Base-by-base conservation (phyloP, 257 asterid genomes). In the Solanum phureja region DNA sequence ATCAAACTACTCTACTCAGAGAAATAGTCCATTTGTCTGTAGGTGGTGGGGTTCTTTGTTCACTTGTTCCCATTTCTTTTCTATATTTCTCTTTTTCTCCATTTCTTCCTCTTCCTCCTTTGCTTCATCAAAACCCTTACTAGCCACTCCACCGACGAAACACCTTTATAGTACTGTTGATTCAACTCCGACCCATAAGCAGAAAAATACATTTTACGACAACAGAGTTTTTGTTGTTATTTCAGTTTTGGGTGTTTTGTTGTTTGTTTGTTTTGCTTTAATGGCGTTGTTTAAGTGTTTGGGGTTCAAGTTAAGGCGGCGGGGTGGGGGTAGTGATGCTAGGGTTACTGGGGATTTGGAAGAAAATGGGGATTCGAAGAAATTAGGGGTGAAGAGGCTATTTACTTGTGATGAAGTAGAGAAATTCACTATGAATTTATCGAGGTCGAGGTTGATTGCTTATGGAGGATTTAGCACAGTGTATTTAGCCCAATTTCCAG, bases 401-500 rank as follows among this genome's bases (percentile, higher is more conserved):
- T 88, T 86, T 16, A 82, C 89, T 16, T 91, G 97, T 94, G 91
- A 89, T 12, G 92, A 95, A 14, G 86, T 95, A 27, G 75, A 90
- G 87, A 91, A 49, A 27, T 64, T 86, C 38, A 93, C 94, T 4
- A 84, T 83, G 88, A 84, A 90, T 81, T 94, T 95, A 38, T 90
- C 86, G 23, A 18, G 68, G 74, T 88, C 95, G 31, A 4, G 82
- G 23, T 92, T 93, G 66, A 91, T 95, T 24, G 98, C 97, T 2
- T 90, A 89, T 27, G 98, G 98, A 35, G 98, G 98, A 2, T 94
- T 93, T 60, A 94, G 98, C 75, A 94, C 93, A 3, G 98, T 95
- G 2, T 95, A 93, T 88, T 92, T 95, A 18, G 98, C 95, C 46
- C 89, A 87, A 13, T 90, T 90, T 27, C 91, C 91, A 0, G 91